phyloP scores from a whole-genome alignment of 495 filamentous ascomycete species.

The Xylaria venustula region DNA sequence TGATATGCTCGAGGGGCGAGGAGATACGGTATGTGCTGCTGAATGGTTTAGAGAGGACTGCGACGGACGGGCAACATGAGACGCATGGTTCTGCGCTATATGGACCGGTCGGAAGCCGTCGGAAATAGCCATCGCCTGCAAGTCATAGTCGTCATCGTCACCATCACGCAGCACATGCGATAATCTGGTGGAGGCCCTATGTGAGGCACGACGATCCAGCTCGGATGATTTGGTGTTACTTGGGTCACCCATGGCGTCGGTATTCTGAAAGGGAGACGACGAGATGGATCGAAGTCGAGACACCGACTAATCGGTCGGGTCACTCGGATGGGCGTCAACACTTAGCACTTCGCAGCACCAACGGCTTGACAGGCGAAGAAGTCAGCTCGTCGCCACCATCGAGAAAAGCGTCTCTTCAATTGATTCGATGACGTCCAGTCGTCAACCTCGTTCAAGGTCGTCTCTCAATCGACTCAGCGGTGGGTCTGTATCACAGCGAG shows the following conservation, averaged over 20 bases:
- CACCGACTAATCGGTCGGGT: slow-evolving; percentile 12
- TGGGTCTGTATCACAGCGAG: neutral
- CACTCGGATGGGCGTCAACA: slow-evolving; percentile 16
- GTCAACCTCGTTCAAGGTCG: neutral
- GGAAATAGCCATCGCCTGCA: slow-evolving; percentile 40
- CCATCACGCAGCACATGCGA: slow-evolving; percentile 22
- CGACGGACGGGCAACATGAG: slow-evolving; percentile 19
- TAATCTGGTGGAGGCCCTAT: slow-evolving; percentile 32
- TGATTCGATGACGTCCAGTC: neutral
- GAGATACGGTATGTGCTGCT: slow-evolving; percentile 19
- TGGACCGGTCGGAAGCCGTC: slow-evolving; percentile 43
- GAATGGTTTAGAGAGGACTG: slow-evolving; percentile 18
- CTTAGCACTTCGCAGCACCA: slow-evolving; percentile 35
- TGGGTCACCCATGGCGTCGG: slow-evolving; percentile 33
- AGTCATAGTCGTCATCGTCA: slow-evolving; percentile 37
- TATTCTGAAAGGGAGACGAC: neutral
- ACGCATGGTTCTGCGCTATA: slow-evolving; percentile 29
- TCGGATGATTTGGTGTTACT: slow-evolving; percentile 31
- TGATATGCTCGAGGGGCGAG: slow-evolving; percentile 45
- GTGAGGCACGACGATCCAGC: slow-evolving; percentile 35
- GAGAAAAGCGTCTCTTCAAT: neutral
- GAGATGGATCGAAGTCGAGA: too few species aligned
- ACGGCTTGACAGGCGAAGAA: slow-evolving; percentile 25
- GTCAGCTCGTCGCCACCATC: slow-evolving; percentile 25
- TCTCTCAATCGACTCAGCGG: neutral